Evolutionary conservation across 345 rosid genomes (phyloP).

Genomic region (Raphanus raphanistrum): DNA sequence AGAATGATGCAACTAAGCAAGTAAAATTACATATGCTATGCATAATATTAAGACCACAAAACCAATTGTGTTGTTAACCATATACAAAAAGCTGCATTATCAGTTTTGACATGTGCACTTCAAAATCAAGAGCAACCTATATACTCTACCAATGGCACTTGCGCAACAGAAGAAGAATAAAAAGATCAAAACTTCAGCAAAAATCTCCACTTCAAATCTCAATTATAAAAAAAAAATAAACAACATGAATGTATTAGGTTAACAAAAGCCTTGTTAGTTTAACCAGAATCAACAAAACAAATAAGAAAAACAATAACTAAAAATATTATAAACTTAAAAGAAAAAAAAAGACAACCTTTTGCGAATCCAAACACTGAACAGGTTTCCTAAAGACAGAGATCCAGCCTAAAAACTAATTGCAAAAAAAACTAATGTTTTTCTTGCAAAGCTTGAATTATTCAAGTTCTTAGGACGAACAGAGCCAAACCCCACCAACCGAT

Average conservation of each 20-base stretch:
- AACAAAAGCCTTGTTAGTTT: background rate
- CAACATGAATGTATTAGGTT: background rate
- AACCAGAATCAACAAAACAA: background rate
- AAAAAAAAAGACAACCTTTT: constrained; percentile 4
- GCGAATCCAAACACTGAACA: constrained; percentile 3
- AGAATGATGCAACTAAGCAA: background rate
- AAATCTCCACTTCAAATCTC: background rate
- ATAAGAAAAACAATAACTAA: background rate
- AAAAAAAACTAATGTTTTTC: background rate
- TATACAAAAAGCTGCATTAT: constrained; percentile 3
- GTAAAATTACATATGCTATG: background rate
- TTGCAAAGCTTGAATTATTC: constrained; percentile 3
- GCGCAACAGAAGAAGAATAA: constrained; percentile 3
- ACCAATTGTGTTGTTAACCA: background rate
- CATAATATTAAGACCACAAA: constrained; percentile 17
- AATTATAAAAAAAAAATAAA: background rate
- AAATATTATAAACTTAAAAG: background rate
- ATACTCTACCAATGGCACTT: constrained; percentile 4
- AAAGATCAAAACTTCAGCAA: constrained; percentile 21
- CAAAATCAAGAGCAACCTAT: constrained; percentile 12
- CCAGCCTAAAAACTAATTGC: constrained; percentile 17
- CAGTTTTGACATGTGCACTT: background rate
- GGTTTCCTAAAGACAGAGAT: constrained; percentile 24
- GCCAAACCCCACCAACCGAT: constrained; percentile 26
- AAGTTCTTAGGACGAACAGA: constrained; percentile 1